Evolutionary conservation across 1,284 basidiomycete species (phyloP).

Genomic region (Sporisorium reilianum): DNA sequence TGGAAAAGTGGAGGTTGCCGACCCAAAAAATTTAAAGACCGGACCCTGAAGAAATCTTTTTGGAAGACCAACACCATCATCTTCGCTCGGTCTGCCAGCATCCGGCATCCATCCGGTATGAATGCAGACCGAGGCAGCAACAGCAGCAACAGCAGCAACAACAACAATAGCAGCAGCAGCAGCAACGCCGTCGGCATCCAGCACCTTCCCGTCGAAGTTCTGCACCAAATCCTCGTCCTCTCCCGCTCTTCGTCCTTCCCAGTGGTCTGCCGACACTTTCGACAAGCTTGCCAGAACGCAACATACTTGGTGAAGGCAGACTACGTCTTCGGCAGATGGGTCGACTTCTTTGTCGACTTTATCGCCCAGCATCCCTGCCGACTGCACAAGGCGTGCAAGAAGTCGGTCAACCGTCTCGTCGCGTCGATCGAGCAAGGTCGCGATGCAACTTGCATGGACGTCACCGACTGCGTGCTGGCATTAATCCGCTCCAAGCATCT

Average conservation of each 20-base stretch:
- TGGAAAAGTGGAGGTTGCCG: constrained; percentile 12
- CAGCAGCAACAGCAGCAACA: neutral
- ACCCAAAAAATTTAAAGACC: neutral
- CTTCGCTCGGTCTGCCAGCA: constrained; percentile 29
- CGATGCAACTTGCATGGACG: neutral
- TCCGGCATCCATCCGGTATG: constrained; percentile 17
- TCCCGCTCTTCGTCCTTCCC: constrained; percentile 23
- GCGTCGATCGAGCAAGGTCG: neutral
- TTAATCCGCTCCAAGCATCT: neutral
- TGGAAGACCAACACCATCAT: constrained; percentile 6
- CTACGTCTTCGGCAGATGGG: constrained; percentile 29
- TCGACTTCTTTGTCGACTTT: constrained; percentile 7
- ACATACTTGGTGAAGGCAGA: constrained; percentile 14
- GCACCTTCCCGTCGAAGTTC: constrained; percentile 36
- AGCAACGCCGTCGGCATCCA: constrained; percentile 23
- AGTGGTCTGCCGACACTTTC: constrained; percentile 21
- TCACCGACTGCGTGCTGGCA: constrained; percentile 2
- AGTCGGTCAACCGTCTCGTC: constrained; percentile 4
- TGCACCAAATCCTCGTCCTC: constrained; percentile 30
- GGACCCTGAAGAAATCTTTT: constrained; percentile 9
- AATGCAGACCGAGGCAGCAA: constrained; percentile 23
- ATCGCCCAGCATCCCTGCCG: constrained; percentile 9
- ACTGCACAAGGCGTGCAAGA: constrained; percentile 19
- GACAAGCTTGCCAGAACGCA: constrained; percentile 13
- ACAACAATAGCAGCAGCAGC: neutral